A percentile compares a stretch with the other conserved stretches of the same genome.
Evolutionary conservation across 352 stramenopile species (phyloP).

Genomic region (Phytopythium cucurbitacearum): DNA sequence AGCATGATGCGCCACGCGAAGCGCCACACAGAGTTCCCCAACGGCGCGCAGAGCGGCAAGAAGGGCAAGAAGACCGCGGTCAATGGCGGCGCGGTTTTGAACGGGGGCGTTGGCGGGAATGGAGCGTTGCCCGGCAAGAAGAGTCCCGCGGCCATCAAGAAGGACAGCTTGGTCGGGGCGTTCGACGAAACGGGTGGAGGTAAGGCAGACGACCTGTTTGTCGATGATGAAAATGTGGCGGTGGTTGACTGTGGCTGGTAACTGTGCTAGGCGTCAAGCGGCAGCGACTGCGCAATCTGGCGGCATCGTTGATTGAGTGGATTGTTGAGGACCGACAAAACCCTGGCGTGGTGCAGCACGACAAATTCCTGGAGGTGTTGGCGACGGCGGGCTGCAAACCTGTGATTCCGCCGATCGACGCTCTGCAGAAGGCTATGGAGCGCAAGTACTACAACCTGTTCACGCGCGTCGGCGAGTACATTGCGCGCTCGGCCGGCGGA

Average conservation of each 20-base stretch:
- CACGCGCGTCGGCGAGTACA: slow-evolving; percentile 65
- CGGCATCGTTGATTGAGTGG: slow-evolving; percentile 61
- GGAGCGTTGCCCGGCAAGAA: slow-evolving; percentile 34
- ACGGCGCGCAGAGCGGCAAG: slow-evolving; percentile 36
- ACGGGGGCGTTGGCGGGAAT: not conserved
- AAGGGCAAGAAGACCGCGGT: slow-evolving; percentile 42
- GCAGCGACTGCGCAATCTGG: slow-evolving; percentile 61
- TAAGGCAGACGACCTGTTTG: slow-evolving; percentile 16
- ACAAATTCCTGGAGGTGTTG: slow-evolving; percentile 71
- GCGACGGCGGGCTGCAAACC: slow-evolving; percentile 41
- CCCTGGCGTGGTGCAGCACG: slow-evolving; percentile 50
- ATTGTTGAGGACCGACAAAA: slow-evolving; percentile 73
- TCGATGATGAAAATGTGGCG: not conserved
- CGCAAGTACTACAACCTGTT: slow-evolving; percentile 73
- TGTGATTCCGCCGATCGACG: slow-evolving; percentile 42
- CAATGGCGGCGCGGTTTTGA: slow-evolving; percentile 12
- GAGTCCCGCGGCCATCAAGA: slow-evolving; percentile 29
- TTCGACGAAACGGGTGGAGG: slow-evolving; percentile 64
- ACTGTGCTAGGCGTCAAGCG: slow-evolving; percentile 46
- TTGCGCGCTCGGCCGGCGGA: slow-evolving; percentile 62
- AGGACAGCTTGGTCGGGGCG: slow-evolving; percentile 27
- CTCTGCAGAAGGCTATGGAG: slow-evolving; percentile 63
- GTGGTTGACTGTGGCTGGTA: not conserved
- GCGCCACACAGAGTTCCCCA: slow-evolving; percentile 66
- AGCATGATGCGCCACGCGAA: slow-evolving; percentile 84